Evolutionary conservation across 108 stramenopile genomes (phyloP).

Genomic region (Pseudonitzschia delicatissima): DNA sequence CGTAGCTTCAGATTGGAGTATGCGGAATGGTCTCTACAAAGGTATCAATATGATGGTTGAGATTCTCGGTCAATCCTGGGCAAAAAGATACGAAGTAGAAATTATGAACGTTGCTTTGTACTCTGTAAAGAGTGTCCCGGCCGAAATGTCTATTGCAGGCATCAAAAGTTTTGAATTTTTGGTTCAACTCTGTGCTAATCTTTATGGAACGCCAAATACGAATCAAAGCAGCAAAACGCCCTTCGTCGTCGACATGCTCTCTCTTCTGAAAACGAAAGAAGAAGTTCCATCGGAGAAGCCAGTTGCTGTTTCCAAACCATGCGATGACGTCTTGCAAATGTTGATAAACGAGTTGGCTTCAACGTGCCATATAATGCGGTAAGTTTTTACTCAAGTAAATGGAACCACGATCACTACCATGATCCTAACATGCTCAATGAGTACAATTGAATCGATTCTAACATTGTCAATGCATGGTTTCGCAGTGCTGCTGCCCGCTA

Average conservation of each 20-base stretch:
- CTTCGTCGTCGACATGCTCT: conserved; percentile 34
- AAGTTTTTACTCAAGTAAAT: conserved; percentile 20
- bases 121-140: conserved; percentile 67
- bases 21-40: conserved; percentile 37
- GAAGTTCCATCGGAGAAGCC: not conserved
- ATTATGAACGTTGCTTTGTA: conserved; percentile 70
- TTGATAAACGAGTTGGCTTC: conserved; percentile 63
- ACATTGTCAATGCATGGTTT: conserved; percentile 1
- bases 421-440: not conserved
- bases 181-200: conserved; percentile 39
- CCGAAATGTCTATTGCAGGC: conserved; percentile 52
- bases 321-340: conserved; percentile 49
- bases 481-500: conserved; percentile 57
- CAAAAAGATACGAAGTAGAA: conserved; percentile 61
- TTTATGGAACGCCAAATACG: conserved; percentile 51
- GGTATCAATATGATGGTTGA: conserved; percentile 45
- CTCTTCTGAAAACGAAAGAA: conserved; percentile 8
- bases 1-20: conserved; percentile 48
- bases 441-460: not conserved
- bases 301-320: conserved; percentile 7
- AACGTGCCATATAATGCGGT: conserved; percentile 66
- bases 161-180: conserved; percentile 62
- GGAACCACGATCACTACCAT: not conserved
- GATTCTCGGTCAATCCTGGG: conserved; percentile 49
- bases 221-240: conserved; percentile 7